phyloP scores from a whole-genome alignment of 352 stramenopile species.

The Pilasporangium apinafurcum region DNA sequence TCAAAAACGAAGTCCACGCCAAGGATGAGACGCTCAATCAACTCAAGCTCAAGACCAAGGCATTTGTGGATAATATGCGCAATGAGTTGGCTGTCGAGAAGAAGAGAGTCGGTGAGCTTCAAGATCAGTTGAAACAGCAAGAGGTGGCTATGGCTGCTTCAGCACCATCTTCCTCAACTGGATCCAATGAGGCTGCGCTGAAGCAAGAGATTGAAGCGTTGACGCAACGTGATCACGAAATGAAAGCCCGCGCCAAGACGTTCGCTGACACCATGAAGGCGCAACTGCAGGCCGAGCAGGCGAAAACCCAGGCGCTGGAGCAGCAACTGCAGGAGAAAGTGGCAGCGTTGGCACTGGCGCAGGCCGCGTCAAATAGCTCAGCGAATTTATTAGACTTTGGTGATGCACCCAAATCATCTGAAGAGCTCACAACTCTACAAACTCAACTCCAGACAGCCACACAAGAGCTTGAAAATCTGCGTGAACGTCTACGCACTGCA shows the following conservation, averaged over 20 bases:
- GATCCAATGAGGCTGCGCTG: no score
- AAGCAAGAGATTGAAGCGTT: conserved; percentile 38
- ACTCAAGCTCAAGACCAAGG: conserved; percentile 82
- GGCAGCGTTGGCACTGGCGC: conserved; percentile 15
- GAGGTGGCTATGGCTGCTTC: background rate
- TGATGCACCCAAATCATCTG: conserved; percentile 12
- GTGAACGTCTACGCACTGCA: conserved; percentile 22
- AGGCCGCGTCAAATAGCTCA: conserved; percentile 10
- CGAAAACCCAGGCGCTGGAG: conserved; percentile 43
- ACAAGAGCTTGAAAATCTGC: conserved; percentile 22
- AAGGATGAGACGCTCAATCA: conserved; percentile 79
- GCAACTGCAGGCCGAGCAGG: conserved; percentile 54
- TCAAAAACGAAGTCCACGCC: conserved; percentile 49
- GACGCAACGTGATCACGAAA: conserved; percentile 44
- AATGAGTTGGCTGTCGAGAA: conserved; percentile 51
- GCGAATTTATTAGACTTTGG: conserved; percentile 8
- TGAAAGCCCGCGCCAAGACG: conserved; percentile 62
- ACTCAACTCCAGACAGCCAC: conserved; percentile 21
- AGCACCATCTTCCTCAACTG: background rate
- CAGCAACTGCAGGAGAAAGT: conserved; percentile 38
- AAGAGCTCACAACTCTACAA: conserved; percentile 32
- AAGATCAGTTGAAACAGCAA: conserved; percentile 37
- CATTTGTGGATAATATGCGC: conserved; percentile 77
- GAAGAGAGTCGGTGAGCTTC: conserved; percentile 53
- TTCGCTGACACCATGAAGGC: conserved; percentile 65